A percentile compares a stretch with the other conserved stretches of the same genome.
These are phyloP conservation scores for Sporothrix phasma DNA, from an alignment of 2,329 filamentous ascomycete species.

Conservation along the genomic window DNA sequence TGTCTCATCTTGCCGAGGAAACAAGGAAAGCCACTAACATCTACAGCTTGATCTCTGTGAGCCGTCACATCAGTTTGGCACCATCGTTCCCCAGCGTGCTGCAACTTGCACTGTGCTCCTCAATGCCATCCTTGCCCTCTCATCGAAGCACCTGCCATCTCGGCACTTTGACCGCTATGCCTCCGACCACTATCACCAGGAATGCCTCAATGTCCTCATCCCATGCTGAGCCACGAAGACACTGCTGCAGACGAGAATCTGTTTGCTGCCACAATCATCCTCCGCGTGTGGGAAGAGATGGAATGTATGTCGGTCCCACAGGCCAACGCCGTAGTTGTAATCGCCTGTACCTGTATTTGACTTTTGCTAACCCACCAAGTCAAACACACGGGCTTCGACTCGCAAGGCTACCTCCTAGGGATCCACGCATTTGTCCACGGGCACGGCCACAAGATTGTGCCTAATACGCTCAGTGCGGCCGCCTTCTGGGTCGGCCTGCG, in stretches of 20 bases:
- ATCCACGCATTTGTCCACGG: conserved; percentile 39
- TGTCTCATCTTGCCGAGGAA: too few species aligned
- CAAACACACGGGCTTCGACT: conserved; percentile 33
- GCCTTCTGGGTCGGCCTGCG: conserved; percentile 49
- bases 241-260: conserved; percentile 40
- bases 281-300: conserved; percentile 48
- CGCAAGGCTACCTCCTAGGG: conserved; percentile 37
- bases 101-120: conserved; percentile 41
- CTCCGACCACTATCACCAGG: conserved; percentile 43
- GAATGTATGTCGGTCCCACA: conserved; percentile 21
- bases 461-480: conserved; percentile 37
- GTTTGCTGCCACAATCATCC: conserved; percentile 45
- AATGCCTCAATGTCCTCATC: conserved; percentile 40
- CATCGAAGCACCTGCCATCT: conserved; percentile 43
- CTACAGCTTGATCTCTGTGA: conserved; percentile 36
- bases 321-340: background rate
- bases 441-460: conserved; percentile 32
- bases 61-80: conserved; percentile 38
- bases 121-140: conserved; percentile 47
- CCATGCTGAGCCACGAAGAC: conserved; percentile 34
- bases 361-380: conserved; percentile 21
- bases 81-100: conserved; percentile 43
- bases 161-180: conserved; percentile 37
- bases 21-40: background rate
- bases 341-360: too few species aligned